Evolutionary conservation across 1,139 yeast species (phyloP).

Genomic region (Pichia sp.): DNA sequence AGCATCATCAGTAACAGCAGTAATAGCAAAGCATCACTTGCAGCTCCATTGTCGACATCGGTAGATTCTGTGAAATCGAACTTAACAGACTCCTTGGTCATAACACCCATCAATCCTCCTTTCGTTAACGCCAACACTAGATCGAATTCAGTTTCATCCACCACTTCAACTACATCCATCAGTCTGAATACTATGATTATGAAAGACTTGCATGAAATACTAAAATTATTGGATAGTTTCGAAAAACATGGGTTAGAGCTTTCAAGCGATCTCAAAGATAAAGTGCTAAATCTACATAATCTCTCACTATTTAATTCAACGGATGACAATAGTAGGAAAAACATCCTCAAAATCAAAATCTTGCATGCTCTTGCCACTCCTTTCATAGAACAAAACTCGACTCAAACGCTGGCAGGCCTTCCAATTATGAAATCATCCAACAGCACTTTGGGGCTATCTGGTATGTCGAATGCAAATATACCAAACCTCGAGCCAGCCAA

Average conservation of each 20-base stretch:
- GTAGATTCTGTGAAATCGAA: not conserved
- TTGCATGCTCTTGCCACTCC: conserved; percentile 73
- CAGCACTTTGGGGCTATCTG: conserved; percentile 40
- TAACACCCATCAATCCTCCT: not conserved
- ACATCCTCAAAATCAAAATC: conserved; percentile 47
- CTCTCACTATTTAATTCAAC: conserved; percentile 39
- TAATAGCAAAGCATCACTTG: not conserved
- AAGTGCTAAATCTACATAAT: conserved; percentile 53
- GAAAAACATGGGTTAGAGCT: conserved; percentile 18
- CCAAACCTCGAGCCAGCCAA: not conserved
- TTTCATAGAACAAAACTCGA: conserved; percentile 48
- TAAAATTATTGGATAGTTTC: conserved; percentile 38
- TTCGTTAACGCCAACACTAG: not conserved
- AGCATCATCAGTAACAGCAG: not conserved
- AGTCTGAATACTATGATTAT: conserved; percentile 10
- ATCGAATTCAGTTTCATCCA: conserved; percentile 8
- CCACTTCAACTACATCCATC: conserved; percentile 5
- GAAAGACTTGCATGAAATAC: conserved; percentile 44
- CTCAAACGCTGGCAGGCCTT: conserved; percentile 28
- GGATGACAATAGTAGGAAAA: conserved; percentile 15
- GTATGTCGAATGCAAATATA: conserved; percentile 23
- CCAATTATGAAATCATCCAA: conserved; percentile 34
- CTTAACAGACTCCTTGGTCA: not conserved
- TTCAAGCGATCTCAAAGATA: conserved; percentile 21
- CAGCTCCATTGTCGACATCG: not conserved